phyloP scores from a whole-genome alignment of 768 basidiomycete genomes.

The Mrakia hoshinonis region DNA sequence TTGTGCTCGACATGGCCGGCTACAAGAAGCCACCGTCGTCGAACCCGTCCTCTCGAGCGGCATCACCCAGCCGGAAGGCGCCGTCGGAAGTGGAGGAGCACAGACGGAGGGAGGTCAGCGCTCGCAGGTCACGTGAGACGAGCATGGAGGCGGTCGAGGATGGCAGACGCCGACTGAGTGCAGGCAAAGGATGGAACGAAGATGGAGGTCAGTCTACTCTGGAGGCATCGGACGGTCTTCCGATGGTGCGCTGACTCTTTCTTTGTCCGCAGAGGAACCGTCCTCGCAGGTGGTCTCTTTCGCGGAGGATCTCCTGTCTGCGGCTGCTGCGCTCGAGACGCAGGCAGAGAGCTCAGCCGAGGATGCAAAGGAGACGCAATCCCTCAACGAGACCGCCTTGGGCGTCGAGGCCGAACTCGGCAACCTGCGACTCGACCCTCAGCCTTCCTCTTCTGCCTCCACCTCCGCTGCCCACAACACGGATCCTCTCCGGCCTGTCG shows the following conservation, averaged over 20 bases:
- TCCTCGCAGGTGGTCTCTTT: neutral
- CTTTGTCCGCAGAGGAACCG: slow-evolving; percentile 20
- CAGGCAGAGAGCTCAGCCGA: neutral
- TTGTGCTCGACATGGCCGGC: slow-evolving; percentile 73
- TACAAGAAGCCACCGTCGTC: slow-evolving; percentile 45
- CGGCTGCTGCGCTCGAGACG: slow-evolving; percentile 10
- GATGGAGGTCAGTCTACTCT: slow-evolving; percentile 22
- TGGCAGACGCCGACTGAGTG: neutral
- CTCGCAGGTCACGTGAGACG: slow-evolving; percentile 1
- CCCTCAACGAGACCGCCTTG: slow-evolving; percentile 8
- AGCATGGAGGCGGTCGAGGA: slow-evolving; percentile 14
- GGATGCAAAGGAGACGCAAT: slow-evolving; percentile 4
- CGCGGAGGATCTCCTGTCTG: slow-evolving; percentile 12
- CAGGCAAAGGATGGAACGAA: neutral
- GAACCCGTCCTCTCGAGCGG: neutral
- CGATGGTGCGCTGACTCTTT: neutral
- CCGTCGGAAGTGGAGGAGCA: slow-evolving; percentile 7
- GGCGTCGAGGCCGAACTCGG: neutral
- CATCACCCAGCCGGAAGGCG: neutral
- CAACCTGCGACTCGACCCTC: neutral
- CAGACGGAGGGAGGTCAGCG: neutral
- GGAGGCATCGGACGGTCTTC: too few relatives aligned
- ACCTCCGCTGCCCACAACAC: neutral
- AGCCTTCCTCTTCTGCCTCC: neutral
- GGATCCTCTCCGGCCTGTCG: neutral